Evolutionary conservation across 352 stramenopile genomes (phyloP).

Genomic region (Phytopythium cucurbitacearum): DNA sequence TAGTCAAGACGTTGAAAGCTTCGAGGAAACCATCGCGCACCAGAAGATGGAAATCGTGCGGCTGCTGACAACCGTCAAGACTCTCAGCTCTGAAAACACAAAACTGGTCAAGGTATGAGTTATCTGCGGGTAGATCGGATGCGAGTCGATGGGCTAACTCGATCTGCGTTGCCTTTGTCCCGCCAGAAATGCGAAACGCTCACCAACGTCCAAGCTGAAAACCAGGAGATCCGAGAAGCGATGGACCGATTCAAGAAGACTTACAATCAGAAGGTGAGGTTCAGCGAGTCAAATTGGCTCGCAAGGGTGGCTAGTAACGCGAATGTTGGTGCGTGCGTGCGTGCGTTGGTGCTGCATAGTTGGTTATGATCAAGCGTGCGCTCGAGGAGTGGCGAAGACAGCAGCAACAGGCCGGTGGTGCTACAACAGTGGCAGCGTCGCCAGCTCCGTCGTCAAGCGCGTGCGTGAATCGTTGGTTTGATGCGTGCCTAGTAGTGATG

Average conservation of each 20-base stretch:
- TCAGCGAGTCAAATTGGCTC: not conserved
- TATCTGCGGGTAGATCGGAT: not conserved
- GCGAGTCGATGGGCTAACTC: not conserved
- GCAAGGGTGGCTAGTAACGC: not conserved
- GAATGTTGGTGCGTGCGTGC: not conserved
- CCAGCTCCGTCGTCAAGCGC: slow-evolving; percentile 2
- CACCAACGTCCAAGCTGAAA: slow-evolving; percentile 69
- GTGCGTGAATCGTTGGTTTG: not conserved
- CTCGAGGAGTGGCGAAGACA: slow-evolving; percentile 86
- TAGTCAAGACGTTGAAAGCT: slow-evolving; percentile 26
- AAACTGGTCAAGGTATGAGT: slow-evolving; percentile 69
- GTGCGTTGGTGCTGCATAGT: slow-evolving; percentile 17
- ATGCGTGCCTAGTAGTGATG: too few relatives aligned
- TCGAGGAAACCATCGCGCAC: slow-evolving; percentile 56
- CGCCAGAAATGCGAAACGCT: slow-evolving; percentile 73
- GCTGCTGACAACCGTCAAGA: slow-evolving; percentile 80
- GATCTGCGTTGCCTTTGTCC: not conserved
- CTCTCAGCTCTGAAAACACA: slow-evolving; percentile 79
- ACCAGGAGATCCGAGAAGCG: slow-evolving; percentile 68
- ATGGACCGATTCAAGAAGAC: slow-evolving; percentile 86
- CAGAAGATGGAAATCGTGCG: slow-evolving; percentile 84
- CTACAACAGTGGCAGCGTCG: not conserved
- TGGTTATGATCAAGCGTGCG: slow-evolving; percentile 87
- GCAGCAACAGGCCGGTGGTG: slow-evolving; percentile 18
- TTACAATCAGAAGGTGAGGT: slow-evolving; percentile 83